Percentiles rank a stretch among this genome's conserved stretches.
phyloP scores from a whole-genome alignment of 169 alveolate species.

The Cryptosporidium muris region DNA sequence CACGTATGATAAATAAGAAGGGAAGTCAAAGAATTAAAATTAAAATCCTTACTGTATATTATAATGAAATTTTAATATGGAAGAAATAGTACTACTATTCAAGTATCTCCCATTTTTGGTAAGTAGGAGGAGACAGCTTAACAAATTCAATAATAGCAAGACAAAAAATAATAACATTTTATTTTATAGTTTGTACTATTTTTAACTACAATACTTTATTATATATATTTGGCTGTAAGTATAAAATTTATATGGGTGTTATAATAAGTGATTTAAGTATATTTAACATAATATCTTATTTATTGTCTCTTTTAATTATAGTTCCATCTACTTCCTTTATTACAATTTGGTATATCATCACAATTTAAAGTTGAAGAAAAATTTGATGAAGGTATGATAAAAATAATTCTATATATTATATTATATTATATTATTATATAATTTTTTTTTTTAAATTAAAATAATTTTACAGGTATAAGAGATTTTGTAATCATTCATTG shows the following conservation, averaged over 20 bases:
- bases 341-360: slow-evolving; percentile 46
- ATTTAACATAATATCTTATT: background rate
- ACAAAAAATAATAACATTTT: background rate
- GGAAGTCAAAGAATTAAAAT: background rate
- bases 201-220: slow-evolving; percentile 44
- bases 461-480: slow-evolving; percentile 12
- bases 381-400: slow-evolving; percentile 53
- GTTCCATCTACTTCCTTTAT: slow-evolving; percentile 55
- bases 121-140: background rate
- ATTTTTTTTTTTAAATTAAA: background rate
- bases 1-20: background rate
- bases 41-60: background rate
- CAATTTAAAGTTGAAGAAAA: slow-evolving; percentile 53
- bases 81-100: slow-evolving; percentile 45
- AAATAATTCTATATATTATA: background rate
- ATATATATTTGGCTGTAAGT: slow-evolving; percentile 67
- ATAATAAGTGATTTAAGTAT: background rate
- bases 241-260: background rate
- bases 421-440: background rate
- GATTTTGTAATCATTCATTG: slow-evolving; percentile 43
- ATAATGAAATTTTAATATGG: slow-evolving; percentile 70
- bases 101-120: slow-evolving; percentile 65
- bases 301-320: background rate
- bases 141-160: background rate
- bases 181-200: slow-evolving; percentile 26